Conservation (phyloP, 2,329 filamentous ascomycete species). For the Rhynchosporium secalis region DNA sequence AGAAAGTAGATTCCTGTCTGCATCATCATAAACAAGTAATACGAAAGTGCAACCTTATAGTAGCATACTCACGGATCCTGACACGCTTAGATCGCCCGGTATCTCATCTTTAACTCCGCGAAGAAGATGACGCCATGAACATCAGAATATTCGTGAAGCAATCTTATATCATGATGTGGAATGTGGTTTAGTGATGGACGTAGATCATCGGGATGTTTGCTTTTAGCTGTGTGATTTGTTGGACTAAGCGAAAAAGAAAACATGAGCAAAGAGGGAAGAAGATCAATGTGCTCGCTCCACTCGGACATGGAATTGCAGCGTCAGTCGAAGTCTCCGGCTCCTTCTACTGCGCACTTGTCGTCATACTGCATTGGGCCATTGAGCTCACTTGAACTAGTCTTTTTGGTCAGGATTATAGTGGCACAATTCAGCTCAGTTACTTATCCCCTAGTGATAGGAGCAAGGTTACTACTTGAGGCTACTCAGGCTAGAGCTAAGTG, state of each 20-base stretch:
- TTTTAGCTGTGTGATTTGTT: neutral
- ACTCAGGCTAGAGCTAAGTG: neutral
- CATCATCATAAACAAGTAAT: neutral
- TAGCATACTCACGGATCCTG: neutral
- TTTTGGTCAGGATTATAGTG: too few relatives aligned
- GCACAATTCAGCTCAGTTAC: too few relatives aligned
- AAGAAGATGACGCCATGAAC: neutral
- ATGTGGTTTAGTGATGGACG: neutral
- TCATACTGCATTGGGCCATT: too few relatives aligned
- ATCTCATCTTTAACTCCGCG: neutral
- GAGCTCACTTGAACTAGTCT: too few relatives aligned
- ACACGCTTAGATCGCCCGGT: neutral
- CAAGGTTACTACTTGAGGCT: neutral
- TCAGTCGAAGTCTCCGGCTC: neutral
- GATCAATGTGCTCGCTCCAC: neutral
- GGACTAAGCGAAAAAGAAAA: neutral
- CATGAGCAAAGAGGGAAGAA: neutral
- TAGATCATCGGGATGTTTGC: neutral
- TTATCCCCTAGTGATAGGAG: too few relatives aligned
- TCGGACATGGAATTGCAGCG: neutral
- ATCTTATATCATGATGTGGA: neutral
- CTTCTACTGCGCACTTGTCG: neutral
- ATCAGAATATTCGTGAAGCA: neutral
- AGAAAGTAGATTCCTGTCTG: neutral
- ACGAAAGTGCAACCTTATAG: neutral